Conservation (phyloP, 345 rosid genomes). For the Dimocarpus longan region DNA sequence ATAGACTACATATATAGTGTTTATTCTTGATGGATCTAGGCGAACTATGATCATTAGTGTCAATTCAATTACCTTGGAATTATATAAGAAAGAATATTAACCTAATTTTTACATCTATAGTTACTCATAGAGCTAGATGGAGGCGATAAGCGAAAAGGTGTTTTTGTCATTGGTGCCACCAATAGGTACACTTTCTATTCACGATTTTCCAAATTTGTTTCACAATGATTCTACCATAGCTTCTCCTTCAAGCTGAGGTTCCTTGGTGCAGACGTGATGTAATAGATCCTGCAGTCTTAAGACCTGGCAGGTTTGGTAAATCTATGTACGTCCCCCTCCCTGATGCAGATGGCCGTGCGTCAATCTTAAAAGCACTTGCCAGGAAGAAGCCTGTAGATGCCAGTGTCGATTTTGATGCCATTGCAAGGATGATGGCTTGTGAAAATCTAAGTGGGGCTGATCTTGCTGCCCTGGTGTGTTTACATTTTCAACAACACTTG, state of each 20-base stretch:
- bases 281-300: slow-evolving; percentile 78
- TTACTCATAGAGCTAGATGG: slow-evolving; percentile 90
- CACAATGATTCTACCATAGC: neutral
- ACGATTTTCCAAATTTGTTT: neutral
- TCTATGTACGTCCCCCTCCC: slow-evolving; percentile 69
- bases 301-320: slow-evolving; percentile 63
- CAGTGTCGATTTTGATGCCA: too few relatives aligned
- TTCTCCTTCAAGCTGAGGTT: slow-evolving; percentile 14
- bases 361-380: slow-evolving; percentile 66
- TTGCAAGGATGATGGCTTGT: too few relatives aligned
- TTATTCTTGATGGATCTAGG: too few relatives aligned
- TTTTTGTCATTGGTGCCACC: slow-evolving; percentile 91
- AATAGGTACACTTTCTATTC: slow-evolving; percentile 46
- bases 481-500: neutral
- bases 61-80: too few relatives aligned
- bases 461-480: slow-evolving; percentile 75
- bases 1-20: too few relatives aligned
- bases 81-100: too few relatives aligned
- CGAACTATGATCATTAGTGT: too few relatives aligned
- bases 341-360: slow-evolving; percentile 67
- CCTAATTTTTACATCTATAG: slow-evolving; percentile 37
- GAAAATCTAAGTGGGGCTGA: slow-evolving; percentile 45
- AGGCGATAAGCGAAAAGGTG: slow-evolving; percentile 71
- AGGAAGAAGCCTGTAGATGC: too few relatives aligned
- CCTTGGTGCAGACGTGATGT: slow-evolving; percentile 71